phyloP scores from a whole-genome alignment of 306 rosid species.

The Parietaria judaica region DNA sequence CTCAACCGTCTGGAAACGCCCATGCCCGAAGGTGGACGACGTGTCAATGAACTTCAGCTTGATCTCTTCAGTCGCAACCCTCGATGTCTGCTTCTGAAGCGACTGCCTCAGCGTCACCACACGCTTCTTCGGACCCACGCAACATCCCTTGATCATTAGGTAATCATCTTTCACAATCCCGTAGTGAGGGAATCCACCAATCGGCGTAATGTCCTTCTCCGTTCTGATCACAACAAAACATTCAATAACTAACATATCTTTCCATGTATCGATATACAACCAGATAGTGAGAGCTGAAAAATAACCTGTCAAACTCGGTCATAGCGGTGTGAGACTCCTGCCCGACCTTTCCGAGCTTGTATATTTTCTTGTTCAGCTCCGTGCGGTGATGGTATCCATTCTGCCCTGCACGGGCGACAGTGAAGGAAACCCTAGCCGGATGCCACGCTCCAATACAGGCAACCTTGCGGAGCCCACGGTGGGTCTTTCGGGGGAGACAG shows the following conservation, averaged over 20 bases:
- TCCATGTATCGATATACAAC: too few species aligned
- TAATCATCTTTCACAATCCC: conserved; percentile 12
- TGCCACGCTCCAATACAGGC: conserved; percentile 19
- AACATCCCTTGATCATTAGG: conserved; percentile 9
- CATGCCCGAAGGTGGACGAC: conserved; percentile 7
- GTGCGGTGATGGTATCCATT: conserved; percentile 14
- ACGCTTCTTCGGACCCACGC: conserved; percentile 13
- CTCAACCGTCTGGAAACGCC: conserved; percentile 10
- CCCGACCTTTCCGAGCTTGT: conserved; percentile 19
- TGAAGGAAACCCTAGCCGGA: conserved; percentile 16
- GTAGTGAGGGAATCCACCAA: conserved; percentile 14
- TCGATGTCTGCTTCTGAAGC: conserved; percentile 11
- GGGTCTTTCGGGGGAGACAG: conserved; percentile 10
- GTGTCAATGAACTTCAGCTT: conserved; percentile 15
- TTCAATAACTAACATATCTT: too few species aligned
- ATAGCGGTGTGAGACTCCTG: conserved; percentile 16
- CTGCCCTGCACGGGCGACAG: conserved; percentile 12
- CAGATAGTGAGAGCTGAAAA: too few species aligned
- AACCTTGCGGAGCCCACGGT: conserved; percentile 13
- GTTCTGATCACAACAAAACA: not conserved
- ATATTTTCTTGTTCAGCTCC: conserved; percentile 14
- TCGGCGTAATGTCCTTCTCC: conserved; percentile 13
- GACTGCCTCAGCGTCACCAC: conserved; percentile 13
- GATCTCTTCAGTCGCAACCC: conserved; percentile 14
- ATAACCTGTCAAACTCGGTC: conserved; percentile 13